phyloP scores from a whole-genome alignment of 1,139 yeast species.

The Geotrichum reessii region DNA sequence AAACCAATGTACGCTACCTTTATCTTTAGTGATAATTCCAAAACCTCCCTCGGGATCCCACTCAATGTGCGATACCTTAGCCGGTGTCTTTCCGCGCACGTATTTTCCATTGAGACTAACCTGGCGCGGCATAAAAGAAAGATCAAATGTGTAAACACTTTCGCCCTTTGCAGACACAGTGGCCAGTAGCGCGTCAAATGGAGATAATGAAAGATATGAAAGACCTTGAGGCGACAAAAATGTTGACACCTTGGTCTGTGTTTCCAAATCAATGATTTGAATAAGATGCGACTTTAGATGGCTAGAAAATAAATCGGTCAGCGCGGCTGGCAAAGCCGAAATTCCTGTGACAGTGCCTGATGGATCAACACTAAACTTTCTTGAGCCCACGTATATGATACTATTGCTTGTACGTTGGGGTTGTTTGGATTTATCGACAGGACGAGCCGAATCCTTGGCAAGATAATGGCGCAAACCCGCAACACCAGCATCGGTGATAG shows the following conservation, averaged over 20 bases:
- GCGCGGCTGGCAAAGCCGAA: constrained; percentile 12
- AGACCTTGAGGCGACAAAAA: constrained; percentile 61
- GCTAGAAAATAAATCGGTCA: constrained; percentile 22
- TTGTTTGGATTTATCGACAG: constrained; percentile 9
- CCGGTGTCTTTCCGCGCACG: constrained; percentile 59
- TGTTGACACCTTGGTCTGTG: constrained; percentile 44
- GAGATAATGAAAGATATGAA: constrained; percentile 55
- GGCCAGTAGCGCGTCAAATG: constrained; percentile 55
- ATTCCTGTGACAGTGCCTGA: constrained; percentile 10
- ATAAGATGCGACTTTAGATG: constrained; percentile 18
- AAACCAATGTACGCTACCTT: constrained; percentile 66
- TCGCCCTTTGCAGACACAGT: constrained; percentile 60
- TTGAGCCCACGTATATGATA: constrained; percentile 11
- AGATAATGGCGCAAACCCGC: constrained; percentile 30
- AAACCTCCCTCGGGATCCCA: constrained; percentile 51
- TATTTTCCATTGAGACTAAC: constrained; percentile 56
- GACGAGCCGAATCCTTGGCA: constrained; percentile 16
- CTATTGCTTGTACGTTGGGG: constrained; percentile 12
- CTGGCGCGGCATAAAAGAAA: constrained; percentile 47
- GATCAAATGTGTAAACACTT: constrained; percentile 59
- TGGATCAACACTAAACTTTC: constrained; percentile 8
- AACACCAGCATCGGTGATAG: constrained; percentile 31
- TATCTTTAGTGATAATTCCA: constrained; percentile 50
- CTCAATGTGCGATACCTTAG: constrained; percentile 46
- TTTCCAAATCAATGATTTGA: constrained; percentile 45